Evolutionary conservation across 371 early-diverging fungal genomes (phyloP), one percentile per base, ranked within the genome.

Genomic region (Globomyces sp.): DNA sequence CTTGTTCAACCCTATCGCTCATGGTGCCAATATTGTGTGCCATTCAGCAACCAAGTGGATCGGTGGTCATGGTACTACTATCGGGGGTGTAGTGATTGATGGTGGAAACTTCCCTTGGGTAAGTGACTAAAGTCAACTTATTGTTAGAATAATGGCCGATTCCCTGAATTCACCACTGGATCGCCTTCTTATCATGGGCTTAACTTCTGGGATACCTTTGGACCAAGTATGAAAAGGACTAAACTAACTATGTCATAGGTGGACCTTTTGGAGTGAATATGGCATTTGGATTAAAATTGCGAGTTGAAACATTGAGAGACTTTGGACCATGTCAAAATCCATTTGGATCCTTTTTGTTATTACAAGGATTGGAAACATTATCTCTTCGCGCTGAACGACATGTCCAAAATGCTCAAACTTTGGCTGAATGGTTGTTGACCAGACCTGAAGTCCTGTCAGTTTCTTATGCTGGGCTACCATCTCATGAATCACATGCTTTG

Each of bases 1-100:
- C 76, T 78, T 93, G 47, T 79, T 82, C 42, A 84, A 80, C 9
- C 95, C 95, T 11, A 87, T 95, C 68, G 88, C 90, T 13, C 87
- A 92, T 73, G 94, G 93, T 62, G 95, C 95, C 34, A 93, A 95
- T 77, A 93, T 95, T 71, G 87, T 95, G 57, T 87, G 91, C 11
- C 71, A 70, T 58, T 91, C 91, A 44, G 90, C 94, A 9, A 94
- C 94, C 43, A 93, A 93, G 78, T 95, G 95, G 94, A 75, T 79
- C 53, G 79, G 77, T 58, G 76, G 77, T 40, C 81, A 81, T 70
- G 81, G 78, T 41, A 77, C 63, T 64, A 90, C 91, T 36, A 87
- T 95, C 66, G 94, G 94, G 64, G 90, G 95, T 57, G 87, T 92
- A 57, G 86, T 92, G 69, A 70, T 94, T 46, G 95, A 95, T 67